Evolutionary conservation across 768 basidiomycete genomes (phyloP).

Genomic region (Exsudoporus frostii): DNA sequence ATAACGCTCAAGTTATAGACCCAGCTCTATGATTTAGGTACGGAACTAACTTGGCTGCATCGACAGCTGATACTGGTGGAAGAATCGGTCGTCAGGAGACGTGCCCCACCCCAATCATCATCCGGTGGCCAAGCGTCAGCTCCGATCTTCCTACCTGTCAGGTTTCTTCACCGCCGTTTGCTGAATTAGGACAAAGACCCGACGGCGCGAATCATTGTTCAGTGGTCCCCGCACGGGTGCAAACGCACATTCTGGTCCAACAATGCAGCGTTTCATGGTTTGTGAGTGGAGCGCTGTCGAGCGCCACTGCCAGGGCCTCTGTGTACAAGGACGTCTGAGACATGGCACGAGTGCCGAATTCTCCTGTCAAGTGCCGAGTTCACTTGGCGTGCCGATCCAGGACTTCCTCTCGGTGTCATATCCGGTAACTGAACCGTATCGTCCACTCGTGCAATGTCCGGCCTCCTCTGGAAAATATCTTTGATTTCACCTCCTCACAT

Average conservation of each 20-base stretch:
- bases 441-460: too few species aligned
- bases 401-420: constrained; percentile 9
- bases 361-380: background rate
- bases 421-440: background rate
- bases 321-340: constrained; percentile 5
- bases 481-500: background rate
- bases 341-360: background rate
- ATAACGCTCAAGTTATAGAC: too few species aligned
- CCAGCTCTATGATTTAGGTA: too few species aligned
- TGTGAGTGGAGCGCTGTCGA: background rate
- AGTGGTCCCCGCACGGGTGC: background rate
- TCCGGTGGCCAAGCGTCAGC: background rate
- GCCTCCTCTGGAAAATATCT: too few species aligned
- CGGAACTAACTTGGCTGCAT: too few species aligned
- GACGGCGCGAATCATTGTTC: background rate
- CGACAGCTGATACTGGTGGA: background rate
- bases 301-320: background rate
- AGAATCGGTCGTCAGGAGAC: background rate
- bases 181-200: constrained; percentile 1
- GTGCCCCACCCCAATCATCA: background rate
- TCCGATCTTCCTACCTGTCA: background rate
- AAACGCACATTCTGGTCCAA: constrained; percentile 2
- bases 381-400: background rate
- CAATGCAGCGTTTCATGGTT: constrained; percentile 2
- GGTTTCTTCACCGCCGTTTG: background rate